A percentile compares a stretch with the other conserved stretches of the same genome.
Evolutionary conservation across 1,139 yeast genomes (phyloP).

Genomic region (Pichia sp.): DNA sequence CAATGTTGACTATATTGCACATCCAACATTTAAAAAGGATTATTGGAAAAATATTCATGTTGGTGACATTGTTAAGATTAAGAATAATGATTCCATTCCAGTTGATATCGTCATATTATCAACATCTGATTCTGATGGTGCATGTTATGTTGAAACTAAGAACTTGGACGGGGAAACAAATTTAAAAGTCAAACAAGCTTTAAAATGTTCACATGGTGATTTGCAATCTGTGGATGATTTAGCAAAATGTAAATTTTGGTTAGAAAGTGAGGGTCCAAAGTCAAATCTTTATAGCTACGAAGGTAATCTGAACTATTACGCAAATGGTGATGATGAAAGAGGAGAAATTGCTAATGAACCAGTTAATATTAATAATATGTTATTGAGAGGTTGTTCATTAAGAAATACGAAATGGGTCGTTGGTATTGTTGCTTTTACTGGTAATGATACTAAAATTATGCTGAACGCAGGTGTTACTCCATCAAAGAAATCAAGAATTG

Average conservation of each 20-base stretch:
- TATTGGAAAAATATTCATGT: constrained; percentile 87
- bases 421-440: constrained; percentile 86
- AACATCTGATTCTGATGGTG: constrained; percentile 83
- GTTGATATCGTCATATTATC: constrained; percentile 80
- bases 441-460: constrained; percentile 88
- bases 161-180: constrained; percentile 96
- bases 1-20: constrained; percentile 13
- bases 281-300: constrained; percentile 76
- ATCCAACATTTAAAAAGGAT: constrained; percentile 49
- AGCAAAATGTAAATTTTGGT: constrained; percentile 68
- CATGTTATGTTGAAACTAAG: constrained; percentile 88
- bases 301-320: constrained; percentile 69
- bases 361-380: constrained; percentile 67
- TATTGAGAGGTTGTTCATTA: constrained; percentile 85
- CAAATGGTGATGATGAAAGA: constrained; percentile 34
- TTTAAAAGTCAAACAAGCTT: constrained; percentile 70
- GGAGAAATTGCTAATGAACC: constrained; percentile 53
- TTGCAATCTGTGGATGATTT: constrained; percentile 47
- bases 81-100: constrained; percentile 87
- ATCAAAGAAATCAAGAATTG: constrained; percentile 74
- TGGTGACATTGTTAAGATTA: constrained; percentile 81
- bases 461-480: constrained; percentile 91
- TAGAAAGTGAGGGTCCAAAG: constrained; percentile 90
- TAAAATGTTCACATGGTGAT: constrained; percentile 56
- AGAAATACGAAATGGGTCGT: constrained; percentile 92